These are phyloP conservation scores for Diaporthe ampelina DNA, from an alignment of 2,329 filamentous ascomycete genomes.

Conservation along the genomic window DNA sequence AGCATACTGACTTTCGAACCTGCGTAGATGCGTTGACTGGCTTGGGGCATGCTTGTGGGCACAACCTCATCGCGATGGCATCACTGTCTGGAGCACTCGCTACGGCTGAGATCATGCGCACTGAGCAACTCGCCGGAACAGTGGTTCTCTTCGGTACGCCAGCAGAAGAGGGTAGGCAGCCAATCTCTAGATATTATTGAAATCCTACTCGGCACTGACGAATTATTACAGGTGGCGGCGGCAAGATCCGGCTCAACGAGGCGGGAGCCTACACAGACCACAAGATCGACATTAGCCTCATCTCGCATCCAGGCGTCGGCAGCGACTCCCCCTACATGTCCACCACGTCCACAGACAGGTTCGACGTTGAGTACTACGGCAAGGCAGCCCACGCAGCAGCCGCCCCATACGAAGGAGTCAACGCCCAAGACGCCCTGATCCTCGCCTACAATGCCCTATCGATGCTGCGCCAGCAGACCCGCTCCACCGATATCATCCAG, in stretches of 20 bases:
- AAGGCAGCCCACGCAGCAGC: constrained; percentile 30
- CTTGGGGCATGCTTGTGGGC: constrained; percentile 7
- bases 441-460: constrained; percentile 29
- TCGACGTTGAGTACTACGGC: constrained; percentile 38
- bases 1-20: fast-evolving
- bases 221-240: constrained; percentile 51
- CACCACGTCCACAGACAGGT: constrained; percentile 51
- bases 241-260: constrained; percentile 54
- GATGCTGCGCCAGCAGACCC: constrained; percentile 35
- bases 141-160: constrained; percentile 58
- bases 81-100: not conserved
- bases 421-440: constrained; percentile 36
- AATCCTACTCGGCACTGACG: not conserved
- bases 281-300: constrained; percentile 57
- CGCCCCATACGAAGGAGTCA: constrained; percentile 26
- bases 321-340: constrained; percentile 47
- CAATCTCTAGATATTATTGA: too few species aligned
- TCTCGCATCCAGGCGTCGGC: constrained; percentile 50
- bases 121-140: constrained; percentile 52
- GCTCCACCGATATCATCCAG: constrained; percentile 30
- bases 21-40: not conserved
- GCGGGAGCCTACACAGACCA: constrained; percentile 50
- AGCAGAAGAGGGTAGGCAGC: constrained; percentile 53
- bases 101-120: constrained; percentile 9
- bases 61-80: constrained; percentile 18